These are phyloP conservation scores for Mucor saturninus DNA, from an alignment of 371 early-diverging fungal species.

Conservation along the genomic window DNA sequence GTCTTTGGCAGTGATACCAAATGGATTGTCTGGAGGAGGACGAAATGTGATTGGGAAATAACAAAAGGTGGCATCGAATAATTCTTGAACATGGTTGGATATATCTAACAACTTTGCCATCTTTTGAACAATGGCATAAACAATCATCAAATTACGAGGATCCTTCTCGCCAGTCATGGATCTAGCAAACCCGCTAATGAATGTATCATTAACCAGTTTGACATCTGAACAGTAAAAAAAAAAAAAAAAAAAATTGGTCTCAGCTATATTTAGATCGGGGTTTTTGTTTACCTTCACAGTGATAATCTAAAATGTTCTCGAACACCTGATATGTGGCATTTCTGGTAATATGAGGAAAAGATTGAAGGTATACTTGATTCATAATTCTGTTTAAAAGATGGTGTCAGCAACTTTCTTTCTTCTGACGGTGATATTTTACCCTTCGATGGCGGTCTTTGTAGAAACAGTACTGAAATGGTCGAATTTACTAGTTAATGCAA, in stretches of 20 bases:
- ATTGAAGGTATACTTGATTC: conserved; percentile 45
- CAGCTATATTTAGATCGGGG: background rate
- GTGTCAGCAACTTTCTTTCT: too few relatives aligned
- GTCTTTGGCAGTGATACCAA: conserved; percentile 89
- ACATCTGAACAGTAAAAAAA: conserved; percentile 17
- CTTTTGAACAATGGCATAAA: conserved; percentile 72
- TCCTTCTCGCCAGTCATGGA: conserved; percentile 97
- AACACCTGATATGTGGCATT: conserved; percentile 48
- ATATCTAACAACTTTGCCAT: conserved; percentile 77
- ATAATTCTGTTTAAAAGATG: background rate
- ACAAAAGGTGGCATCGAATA: conserved; percentile 94
- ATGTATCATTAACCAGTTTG: conserved; percentile 50
- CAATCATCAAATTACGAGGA: conserved; percentile 89
- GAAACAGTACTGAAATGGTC: conserved; percentile 58
- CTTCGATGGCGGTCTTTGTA: conserved; percentile 52
- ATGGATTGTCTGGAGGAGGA: conserved; percentile 91
- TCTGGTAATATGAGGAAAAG: conserved; percentile 62
- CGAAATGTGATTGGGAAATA: conserved; percentile 98
- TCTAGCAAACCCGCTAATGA: conserved; percentile 84
- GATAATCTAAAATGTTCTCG: conserved; percentile 41
- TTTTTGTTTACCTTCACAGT: conserved; percentile 24
- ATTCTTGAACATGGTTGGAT: conserved; percentile 74
- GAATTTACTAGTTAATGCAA: conserved; percentile 57
- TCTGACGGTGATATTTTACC: conserved; percentile 27
- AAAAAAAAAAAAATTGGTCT: background rate